A percentile compares a stretch with the other conserved stretches of the same genome.
Conservation (phyloP, 2,329 filamentous ascomycete species). For the Colletotrichum sp. region DNA sequence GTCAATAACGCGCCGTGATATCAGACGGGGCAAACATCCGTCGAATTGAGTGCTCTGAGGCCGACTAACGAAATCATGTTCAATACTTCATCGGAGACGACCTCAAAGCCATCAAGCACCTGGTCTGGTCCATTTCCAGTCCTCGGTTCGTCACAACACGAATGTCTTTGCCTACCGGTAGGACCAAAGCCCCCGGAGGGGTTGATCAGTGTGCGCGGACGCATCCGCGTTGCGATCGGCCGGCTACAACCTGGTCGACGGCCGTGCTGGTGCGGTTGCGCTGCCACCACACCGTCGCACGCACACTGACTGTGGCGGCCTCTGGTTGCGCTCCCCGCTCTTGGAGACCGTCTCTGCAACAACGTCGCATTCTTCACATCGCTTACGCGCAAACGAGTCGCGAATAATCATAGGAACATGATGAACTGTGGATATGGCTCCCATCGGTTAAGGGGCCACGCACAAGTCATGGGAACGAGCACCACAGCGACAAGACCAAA, state of each 20-base stretch:
- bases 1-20: conserved; percentile 7
- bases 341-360: conserved; percentile 5
- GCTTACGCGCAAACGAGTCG: conserved; percentile 12
- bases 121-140: neutral
- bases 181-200: neutral
- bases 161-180: neutral
- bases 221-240: conserved; percentile 11
- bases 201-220: neutral
- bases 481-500: neutral
- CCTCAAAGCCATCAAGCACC: neutral
- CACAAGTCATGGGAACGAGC: neutral
- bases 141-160: neutral
- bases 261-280: neutral
- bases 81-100: neutral
- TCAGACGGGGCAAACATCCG: neutral
- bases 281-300: neutral
- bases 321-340: neutral
- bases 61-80: neutral
- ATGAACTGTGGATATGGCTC: neutral
- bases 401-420: neutral
- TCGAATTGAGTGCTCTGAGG: neutral
- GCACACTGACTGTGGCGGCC: neutral
- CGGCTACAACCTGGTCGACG: conserved; percentile 2
- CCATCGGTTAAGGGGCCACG: neutral
- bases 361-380: conserved; percentile 18